Conservation (phyloP, 1,284 basidiomycete genomes). For the Cutaneotrichosporon dermatis region DNA sequence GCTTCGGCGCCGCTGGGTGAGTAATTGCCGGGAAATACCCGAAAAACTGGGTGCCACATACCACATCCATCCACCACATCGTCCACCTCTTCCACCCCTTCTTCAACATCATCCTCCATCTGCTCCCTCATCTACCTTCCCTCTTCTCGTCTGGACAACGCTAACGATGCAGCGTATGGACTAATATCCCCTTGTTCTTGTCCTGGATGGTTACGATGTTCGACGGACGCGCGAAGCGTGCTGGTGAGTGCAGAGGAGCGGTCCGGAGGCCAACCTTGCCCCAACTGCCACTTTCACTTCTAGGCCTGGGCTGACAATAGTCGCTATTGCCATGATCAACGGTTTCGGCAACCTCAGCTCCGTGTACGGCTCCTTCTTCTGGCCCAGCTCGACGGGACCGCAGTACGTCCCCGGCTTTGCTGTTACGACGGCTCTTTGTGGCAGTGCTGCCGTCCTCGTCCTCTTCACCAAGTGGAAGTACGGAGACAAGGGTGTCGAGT, state of each 20-base stretch:
- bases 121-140: too few species aligned
- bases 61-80: too few species aligned
- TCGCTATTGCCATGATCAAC: conserved; percentile 25
- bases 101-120: too few species aligned
- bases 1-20: conserved; percentile 20
- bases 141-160: too few species aligned
- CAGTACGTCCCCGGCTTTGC: conserved; percentile 20
- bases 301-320: not conserved
- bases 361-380: conserved; percentile 27
- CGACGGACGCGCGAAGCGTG: conserved; percentile 20
- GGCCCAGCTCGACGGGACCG: conserved; percentile 19
- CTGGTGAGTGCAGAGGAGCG: not conserved
- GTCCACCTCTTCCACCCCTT: too few species aligned
- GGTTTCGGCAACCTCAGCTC: conserved; percentile 12
- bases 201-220: conserved; percentile 23
- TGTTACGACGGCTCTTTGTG: conserved; percentile 34
- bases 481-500: conserved; percentile 28
- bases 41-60: too few species aligned
- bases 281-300: too few species aligned
- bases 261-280: too few species aligned
- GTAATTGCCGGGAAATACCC: too few species aligned
- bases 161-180: conserved; percentile 12
- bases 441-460: conserved; percentile 23
- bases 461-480: conserved; percentile 29
- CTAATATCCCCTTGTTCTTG: conserved; percentile 21